Conservation (phyloP, 305 asterid species). For the Fraxinus platypoda region DNA sequence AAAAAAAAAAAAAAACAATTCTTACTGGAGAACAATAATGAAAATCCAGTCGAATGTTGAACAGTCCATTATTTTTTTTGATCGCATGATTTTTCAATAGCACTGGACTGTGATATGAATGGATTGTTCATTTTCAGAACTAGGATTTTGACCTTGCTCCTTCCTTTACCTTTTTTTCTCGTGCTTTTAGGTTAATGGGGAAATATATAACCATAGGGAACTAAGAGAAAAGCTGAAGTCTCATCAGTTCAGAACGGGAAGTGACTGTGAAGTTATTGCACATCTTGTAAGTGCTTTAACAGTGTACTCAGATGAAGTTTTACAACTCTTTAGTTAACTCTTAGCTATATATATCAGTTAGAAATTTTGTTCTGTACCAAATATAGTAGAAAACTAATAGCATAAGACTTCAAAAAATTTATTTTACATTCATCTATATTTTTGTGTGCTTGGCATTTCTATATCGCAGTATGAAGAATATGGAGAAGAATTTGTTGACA, state of each 20-base stretch:
- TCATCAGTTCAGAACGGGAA: slow-evolving; percentile 83
- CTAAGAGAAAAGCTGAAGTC: slow-evolving; percentile 67
- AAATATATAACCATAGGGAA: slow-evolving; percentile 92
- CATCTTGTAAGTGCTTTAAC: slow-evolving; percentile 72
- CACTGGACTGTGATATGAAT: neutral
- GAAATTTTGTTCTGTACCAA: neutral
- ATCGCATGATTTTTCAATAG: neutral
- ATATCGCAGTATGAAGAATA: slow-evolving; percentile 86
- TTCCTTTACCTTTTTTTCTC: slow-evolving; percentile 1
- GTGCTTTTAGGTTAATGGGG: slow-evolving; percentile 83
- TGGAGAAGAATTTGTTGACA: slow-evolving; percentile 91
- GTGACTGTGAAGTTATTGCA: slow-evolving; percentile 99
- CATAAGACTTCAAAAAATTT: neutral
- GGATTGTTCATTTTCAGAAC: neutral
- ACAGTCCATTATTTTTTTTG: neutral
- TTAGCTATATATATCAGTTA: neutral
- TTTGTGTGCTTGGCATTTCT: slow-evolving; percentile 3
- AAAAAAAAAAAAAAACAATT: neutral
- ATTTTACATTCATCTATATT: slow-evolving; percentile 4
- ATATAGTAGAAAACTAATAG: slow-evolving; percentile 8
- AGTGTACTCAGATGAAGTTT: neutral
- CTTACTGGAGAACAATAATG: neutral
- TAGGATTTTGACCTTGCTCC: slow-evolving; percentile 9
- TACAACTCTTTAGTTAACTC: neutral
- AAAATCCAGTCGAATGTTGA: slow-evolving; percentile 3